Percentiles rank a stretch among this genome's conserved stretches.
These are phyloP conservation scores for Backusella circina DNA, from an alignment of 192 early-diverging fungal genomes.

Conservation along the genomic window DNA sequence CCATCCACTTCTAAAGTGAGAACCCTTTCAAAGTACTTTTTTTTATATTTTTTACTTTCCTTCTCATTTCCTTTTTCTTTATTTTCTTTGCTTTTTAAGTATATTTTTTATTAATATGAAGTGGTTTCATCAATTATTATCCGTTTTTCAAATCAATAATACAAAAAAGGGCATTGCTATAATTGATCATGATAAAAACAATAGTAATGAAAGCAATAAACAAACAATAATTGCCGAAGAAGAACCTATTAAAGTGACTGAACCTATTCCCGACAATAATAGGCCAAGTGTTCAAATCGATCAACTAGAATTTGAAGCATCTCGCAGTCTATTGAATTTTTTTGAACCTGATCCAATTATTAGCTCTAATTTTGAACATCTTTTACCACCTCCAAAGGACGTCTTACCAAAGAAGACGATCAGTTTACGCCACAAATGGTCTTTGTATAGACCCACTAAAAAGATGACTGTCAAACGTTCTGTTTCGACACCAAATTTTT, in stretches of 20 bases:
- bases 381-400: not conserved
- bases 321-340: not conserved
- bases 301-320: not conserved
- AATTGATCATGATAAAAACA: not conserved
- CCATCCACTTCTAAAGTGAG: not conserved
- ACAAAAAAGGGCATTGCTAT: not conserved
- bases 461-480: not conserved
- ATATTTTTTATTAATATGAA: not conserved
- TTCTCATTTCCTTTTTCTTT: not conserved
- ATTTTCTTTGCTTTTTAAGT: not conserved
- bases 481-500: not conserved
- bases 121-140: not conserved
- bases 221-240: not conserved
- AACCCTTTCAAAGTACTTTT: not conserved
- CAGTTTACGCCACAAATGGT: conserved; percentile 1
- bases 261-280: not conserved
- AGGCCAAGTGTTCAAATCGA: not conserved
- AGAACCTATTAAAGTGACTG: not conserved
- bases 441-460: not conserved
- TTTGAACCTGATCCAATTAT: not conserved
- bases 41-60: not conserved
- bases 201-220: not conserved
- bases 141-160: not conserved
- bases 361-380: not conserved
- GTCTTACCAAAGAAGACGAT: not conserved